These are phyloP conservation scores for Phanerodontia chrysosporium DNA, from an alignment of 768 basidiomycete species.

Conservation along the genomic window DNA sequence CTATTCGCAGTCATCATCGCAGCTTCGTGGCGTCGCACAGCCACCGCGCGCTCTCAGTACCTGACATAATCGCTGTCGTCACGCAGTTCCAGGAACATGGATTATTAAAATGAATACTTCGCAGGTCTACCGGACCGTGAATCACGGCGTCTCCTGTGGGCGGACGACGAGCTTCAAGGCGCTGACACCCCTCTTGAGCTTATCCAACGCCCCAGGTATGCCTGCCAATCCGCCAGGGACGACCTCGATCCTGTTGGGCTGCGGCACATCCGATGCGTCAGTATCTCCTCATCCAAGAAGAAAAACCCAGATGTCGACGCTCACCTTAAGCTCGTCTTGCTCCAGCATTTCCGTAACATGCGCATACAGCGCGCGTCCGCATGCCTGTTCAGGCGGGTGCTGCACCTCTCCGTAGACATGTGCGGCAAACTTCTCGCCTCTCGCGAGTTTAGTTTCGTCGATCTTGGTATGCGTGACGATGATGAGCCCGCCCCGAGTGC, in stretches of 20 bases:
- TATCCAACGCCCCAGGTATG: conserved; percentile 32
- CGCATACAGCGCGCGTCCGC: conserved; percentile 18
- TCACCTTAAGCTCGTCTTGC: conserved; percentile 15
- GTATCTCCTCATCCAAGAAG: background rate
- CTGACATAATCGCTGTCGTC: no score
- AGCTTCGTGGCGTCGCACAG: background rate
- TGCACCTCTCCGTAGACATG: conserved; percentile 30
- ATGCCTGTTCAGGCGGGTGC: conserved; percentile 2
- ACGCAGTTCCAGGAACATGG: no score
- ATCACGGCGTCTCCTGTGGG: conserved; percentile 29
- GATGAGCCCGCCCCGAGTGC: conserved; percentile 20
- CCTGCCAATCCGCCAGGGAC: conserved; percentile 37
- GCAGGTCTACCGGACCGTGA: background rate
- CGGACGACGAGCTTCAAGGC: conserved; percentile 36
- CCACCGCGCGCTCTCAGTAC: background rate
- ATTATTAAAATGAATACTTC: no score
- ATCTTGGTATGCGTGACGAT: conserved; percentile 9
- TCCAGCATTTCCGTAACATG: conserved; percentile 12
- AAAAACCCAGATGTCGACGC: background rate
- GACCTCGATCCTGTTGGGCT: conserved; percentile 39
- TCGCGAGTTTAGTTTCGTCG: conserved; percentile 20
- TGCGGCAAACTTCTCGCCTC: conserved; percentile 41
- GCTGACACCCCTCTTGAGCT: conserved; percentile 34
- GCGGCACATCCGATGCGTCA: background rate
- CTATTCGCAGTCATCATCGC: background rate